Conservation (phyloP, 345 rosid genomes). For the Sisymbrium altissimum region DNA sequence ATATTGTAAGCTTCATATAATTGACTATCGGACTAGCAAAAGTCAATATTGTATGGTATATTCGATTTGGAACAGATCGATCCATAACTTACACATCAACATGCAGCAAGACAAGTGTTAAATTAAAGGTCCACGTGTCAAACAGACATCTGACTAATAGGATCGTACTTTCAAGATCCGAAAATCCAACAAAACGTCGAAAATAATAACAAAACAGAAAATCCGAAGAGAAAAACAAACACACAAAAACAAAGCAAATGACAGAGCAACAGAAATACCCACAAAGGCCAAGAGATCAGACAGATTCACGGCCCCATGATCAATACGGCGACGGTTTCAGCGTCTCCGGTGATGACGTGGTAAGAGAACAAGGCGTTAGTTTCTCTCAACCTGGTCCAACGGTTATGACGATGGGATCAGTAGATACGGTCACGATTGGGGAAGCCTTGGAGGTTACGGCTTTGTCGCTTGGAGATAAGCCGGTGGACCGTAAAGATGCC, state of each 20-base stretch:
- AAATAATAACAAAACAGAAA: not conserved
- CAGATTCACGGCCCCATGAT: slow-evolving; percentile 15
- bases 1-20: too few species aligned
- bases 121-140: slow-evolving; percentile 10
- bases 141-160: slow-evolving; percentile 1
- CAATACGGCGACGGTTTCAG: slow-evolving; percentile 36
- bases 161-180: slow-evolving; percentile 13
- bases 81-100: not conserved
- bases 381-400: slow-evolving; percentile 25
- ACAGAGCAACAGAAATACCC: slow-evolving; percentile 4
- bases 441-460: slow-evolving; percentile 57
- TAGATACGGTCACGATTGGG: slow-evolving; percentile 41
- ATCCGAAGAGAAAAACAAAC: not conserved
- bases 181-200: not conserved
- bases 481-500: slow-evolving; percentile 51
- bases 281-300: not conserved
- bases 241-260: slow-evolving; percentile 7
- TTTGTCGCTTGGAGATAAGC: slow-evolving; percentile 42
- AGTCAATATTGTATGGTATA: too few species aligned
- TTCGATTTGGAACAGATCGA: too few species aligned
- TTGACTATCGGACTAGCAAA: too few species aligned
- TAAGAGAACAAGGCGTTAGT: slow-evolving; percentile 19
- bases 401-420: slow-evolving; percentile 11
- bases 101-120: slow-evolving; percentile 20
- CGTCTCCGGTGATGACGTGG: slow-evolving; percentile 37